Base-by-base conservation (phyloP, 371 early-diverging fungal genomes). In the Circinella umbellata region DNA sequence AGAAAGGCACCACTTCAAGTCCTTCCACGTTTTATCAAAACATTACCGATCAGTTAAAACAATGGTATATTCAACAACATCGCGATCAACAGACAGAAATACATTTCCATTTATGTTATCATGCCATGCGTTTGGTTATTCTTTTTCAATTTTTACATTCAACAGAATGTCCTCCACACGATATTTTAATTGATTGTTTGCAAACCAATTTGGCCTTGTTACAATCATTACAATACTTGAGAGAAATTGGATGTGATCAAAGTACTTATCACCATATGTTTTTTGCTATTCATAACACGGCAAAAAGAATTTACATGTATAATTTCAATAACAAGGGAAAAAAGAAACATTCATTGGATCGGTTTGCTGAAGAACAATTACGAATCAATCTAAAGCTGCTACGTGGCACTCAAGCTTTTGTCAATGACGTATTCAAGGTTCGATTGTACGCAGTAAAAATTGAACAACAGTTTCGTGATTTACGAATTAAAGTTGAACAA, bases 181-280 rank as follows among this genome's bases (percentile, higher is more conserved):
- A 74, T 17, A 78, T 80, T 39, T 6, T 80, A 0, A 65, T 81
- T 14, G 80, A 84, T 46, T 75, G 76, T 17, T 72, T 84, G 3
- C 59, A 77, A 20, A 77, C 82, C 13, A 84, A 77, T 53, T 39
- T 81, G 49, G 71, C 76, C 8, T 20, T 84, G 0, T 53, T 84
- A 5, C 76, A 76, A 63, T 68, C 78, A 0, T 60, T 84, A 2
- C 71, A 75, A 5, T 64, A 80, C 36, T 68, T 84, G 14, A 77
- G 73, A 46, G 66, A 70, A 1, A 37, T 71, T 0, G 82, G 80
- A 0, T 84, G 84, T n/a, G 84, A 84, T 38, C 84, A 81, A 55
- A 81, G 84, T 62, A 84, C 84, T 1, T 84, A 84, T 20, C 84
- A 81, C 27, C 79, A 84, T 64, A 80, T 84, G 84, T 84, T 81